Base-by-base conservation (phyloP, 805 yeast species). In the Metschnikowia amazonensis region DNA sequence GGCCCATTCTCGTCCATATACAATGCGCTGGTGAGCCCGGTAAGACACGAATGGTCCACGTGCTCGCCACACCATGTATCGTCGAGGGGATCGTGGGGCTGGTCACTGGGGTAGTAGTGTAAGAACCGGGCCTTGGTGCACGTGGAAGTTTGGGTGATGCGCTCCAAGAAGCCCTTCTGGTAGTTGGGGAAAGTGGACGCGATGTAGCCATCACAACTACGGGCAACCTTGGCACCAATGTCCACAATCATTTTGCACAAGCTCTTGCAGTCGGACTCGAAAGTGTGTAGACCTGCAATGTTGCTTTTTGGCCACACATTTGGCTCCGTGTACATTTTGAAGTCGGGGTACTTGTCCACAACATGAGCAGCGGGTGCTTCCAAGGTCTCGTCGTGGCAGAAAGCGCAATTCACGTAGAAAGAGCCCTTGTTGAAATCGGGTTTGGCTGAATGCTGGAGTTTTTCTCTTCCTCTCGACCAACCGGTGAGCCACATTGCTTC, bases 391-490 rank as follows among this genome's bases (percentile, higher is more conserved):
- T 74, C 72, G 24, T 64, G 63, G 50, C 72, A 77, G 53, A 79
- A 80, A 2, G 82, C 74, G 60, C 85, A 80, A 54, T 80, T 80
- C 43, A 76, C 70, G 54, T 80, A 80, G 51, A 62, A 80, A 2
- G 83, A 78, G 5, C 84, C 86, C 54, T 80, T 80, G 43, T 70
- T 63, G 24, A 52, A 55, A 53, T 80, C 84, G 1, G 76, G 76
- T 33, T 62, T 49, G 2, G 77, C 79, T 29, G 62, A 59, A 5
- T 45, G 43, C 1, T 67, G 67, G 29, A 80, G 64, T 28, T 60
- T 69, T 52, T 80, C 85, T 43, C 71, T 74, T 0, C 84, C 84
- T 20, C 78, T 59, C 7, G 84, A 79, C 84, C 84, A 80, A 1
- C 84, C 86, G 1, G 76, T 74, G 6, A 78, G 61, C 76, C 80